Evolutionary conservation across 2,329 filamentous ascomycete genomes (phyloP).

Genomic region (Acarospora socialis): DNA sequence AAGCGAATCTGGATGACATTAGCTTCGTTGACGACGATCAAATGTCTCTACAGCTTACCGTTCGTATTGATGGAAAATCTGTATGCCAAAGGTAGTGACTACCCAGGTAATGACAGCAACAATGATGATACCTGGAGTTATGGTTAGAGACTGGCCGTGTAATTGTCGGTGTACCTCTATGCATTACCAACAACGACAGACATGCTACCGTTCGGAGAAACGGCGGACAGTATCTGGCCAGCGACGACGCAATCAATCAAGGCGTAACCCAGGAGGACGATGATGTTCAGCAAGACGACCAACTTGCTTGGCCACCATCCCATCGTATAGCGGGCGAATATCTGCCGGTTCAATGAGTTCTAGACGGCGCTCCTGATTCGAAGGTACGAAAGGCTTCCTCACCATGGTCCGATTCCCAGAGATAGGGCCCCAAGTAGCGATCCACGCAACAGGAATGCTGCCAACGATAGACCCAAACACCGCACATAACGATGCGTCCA

Average conservation of each 20-base stretch:
- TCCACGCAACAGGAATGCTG: slow-evolving; percentile 41
- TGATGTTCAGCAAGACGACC: slow-evolving; percentile 46
- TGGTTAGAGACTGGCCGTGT: too few species aligned
- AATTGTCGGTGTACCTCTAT: too few species aligned
- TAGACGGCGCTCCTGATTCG: neutral
- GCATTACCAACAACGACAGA: slow-evolving; percentile 50
- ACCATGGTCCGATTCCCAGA: slow-evolving; percentile 48
- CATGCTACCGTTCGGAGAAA: slow-evolving; percentile 41
- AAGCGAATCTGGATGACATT: slow-evolving; percentile 36
- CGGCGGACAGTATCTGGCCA: slow-evolving; percentile 54
- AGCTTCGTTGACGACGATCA: slow-evolving; percentile 9
- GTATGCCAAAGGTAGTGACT: slow-evolving; percentile 53
- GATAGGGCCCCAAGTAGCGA: slow-evolving; percentile 46
- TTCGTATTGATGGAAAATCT: slow-evolving; percentile 53
- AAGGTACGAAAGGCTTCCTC: slow-evolving; percentile 9
- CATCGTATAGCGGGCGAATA: slow-evolving; percentile 45
- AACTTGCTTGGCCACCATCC: slow-evolving; percentile 52
- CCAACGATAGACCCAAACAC: slow-evolving; percentile 44
- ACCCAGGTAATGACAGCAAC: slow-evolving; percentile 47
- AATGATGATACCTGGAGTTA: too few species aligned
- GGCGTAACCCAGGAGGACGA: slow-evolving; percentile 46
- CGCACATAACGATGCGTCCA: slow-evolving; percentile 41
- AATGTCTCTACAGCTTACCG: slow-evolving; percentile 25
- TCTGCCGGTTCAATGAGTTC: slow-evolving; percentile 19
- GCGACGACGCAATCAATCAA: slow-evolving; percentile 52